Percentiles rank a stretch among this genome's conserved stretches.
phyloP scores from a whole-genome alignment of 805 yeast species.

The Blastobotrys attinorum region DNA sequence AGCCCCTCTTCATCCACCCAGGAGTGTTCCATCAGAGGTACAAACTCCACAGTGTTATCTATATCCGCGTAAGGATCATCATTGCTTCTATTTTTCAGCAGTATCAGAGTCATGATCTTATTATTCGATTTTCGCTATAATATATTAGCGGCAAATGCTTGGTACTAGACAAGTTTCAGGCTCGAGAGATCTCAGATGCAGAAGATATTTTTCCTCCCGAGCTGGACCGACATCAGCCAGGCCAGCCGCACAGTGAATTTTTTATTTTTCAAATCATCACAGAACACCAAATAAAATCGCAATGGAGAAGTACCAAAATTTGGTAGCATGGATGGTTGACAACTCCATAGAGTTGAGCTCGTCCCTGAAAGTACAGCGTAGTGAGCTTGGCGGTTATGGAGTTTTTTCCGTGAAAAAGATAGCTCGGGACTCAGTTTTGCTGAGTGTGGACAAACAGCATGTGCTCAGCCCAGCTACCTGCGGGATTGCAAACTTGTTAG shows the following conservation, averaged over 20 bases:
- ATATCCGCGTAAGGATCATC: conserved; percentile 53
- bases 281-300: not conserved
- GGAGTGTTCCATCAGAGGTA: conserved; percentile 68
- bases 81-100: conserved; percentile 68
- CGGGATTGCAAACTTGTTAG: conserved; percentile 54
- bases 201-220: not conserved
- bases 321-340: conserved; percentile 46
- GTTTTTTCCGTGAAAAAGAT: conserved; percentile 50
- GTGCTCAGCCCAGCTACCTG: conserved; percentile 31
- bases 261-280: not conserved
- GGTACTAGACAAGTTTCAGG: no score
- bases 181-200: no score
- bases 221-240: not conserved
- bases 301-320: conserved; percentile 17
- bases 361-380: conserved; percentile 38
- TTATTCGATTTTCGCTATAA: no score
- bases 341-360: conserved; percentile 50
- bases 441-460: conserved; percentile 27
- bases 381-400: conserved; percentile 60
- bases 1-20: conserved; percentile 44
- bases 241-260: conserved; percentile 17
- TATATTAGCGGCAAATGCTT: no score
- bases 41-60: conserved; percentile 43
- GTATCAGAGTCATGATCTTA: conserved; percentile 30
- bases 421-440: conserved; percentile 28